phyloP scores from a whole-genome alignment of 2,329 filamentous ascomycete species.

The Bertia moriformis region DNA sequence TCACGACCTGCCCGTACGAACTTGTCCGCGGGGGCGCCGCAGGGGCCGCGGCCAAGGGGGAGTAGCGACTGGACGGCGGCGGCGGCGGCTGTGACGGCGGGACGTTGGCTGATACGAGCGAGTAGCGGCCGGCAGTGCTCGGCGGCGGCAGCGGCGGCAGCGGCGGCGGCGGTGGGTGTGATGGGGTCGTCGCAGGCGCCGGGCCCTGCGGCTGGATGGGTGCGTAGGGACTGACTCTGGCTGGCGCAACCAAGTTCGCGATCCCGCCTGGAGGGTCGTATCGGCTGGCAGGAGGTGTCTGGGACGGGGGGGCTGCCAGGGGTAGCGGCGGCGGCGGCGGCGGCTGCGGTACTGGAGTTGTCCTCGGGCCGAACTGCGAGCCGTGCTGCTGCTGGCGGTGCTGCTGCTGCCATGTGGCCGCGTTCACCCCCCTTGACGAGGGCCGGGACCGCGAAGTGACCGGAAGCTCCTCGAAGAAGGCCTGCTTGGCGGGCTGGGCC shows the following conservation, averaged over 20 bases:
- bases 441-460: slow-evolving; percentile 45
- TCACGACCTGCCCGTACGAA: slow-evolving; percentile 20
- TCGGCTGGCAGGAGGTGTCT: too few relatives aligned
- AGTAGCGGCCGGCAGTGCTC: too few relatives aligned
- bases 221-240: slow-evolving; percentile 37
- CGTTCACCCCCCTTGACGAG: slow-evolving; percentile 34
- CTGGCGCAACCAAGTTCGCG: slow-evolving; percentile 30
- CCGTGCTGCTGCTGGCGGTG: slow-evolving; percentile 24
- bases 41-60: slow-evolving; percentile 24
- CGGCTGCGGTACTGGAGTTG: not conserved
- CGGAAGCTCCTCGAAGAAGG: slow-evolving; percentile 70
- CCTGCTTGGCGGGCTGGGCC: slow-evolving; percentile 13
- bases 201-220: slow-evolving; percentile 19
- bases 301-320: not conserved
- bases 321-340: not conserved
- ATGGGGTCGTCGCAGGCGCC: too few relatives aligned
- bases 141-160: too few relatives aligned
- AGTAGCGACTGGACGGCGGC: slow-evolving; percentile 21
- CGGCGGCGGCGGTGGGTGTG: too few relatives aligned
- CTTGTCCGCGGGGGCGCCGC: slow-evolving; percentile 20
- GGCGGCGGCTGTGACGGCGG: slow-evolving; percentile 11
- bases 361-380: slow-evolving; percentile 3
- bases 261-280: too few relatives aligned
- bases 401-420: too few relatives aligned
- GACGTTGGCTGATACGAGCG: too few relatives aligned